phyloP scores from a whole-genome alignment of 345 rosid species.

The Eutrema yunnanense region DNA sequence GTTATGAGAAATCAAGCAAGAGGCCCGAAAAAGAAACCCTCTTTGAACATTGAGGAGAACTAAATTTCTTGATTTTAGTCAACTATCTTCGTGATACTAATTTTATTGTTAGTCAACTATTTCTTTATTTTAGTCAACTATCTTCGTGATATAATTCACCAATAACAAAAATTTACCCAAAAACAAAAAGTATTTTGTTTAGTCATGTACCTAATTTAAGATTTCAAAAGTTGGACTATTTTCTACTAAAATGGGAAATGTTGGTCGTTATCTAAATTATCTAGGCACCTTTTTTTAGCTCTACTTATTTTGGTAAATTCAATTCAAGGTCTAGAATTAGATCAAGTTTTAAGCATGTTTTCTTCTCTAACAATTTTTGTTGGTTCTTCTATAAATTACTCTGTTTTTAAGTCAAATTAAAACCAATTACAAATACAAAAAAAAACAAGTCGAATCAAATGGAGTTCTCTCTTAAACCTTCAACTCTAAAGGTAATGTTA shows the following conservation, averaged over 20 bases:
- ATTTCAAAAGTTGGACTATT: background rate
- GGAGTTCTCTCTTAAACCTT: conserved; percentile 20
- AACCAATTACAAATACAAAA: background rate
- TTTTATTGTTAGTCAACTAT: background rate
- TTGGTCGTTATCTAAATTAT: background rate
- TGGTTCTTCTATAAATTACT: conserved; percentile 4
- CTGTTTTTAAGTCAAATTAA: background rate
- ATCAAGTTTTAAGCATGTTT: background rate
- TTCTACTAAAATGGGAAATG: background rate
- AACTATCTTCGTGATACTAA: background rate
- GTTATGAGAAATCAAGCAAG: too few relatives aligned
- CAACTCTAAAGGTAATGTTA: conserved; percentile 21
- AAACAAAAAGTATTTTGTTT: background rate
- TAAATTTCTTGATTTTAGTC: background rate
- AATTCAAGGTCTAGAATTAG: background rate
- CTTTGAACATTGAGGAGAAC: background rate
- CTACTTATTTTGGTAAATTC: conserved; percentile 2
- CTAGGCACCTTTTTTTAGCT: background rate
- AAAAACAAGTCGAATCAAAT: conserved; percentile 12
- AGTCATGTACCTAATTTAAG: conserved; percentile 2
- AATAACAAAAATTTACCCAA: too few relatives aligned
- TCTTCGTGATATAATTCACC: background rate
- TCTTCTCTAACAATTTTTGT: background rate
- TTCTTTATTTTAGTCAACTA: background rate
- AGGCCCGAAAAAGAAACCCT: too few relatives aligned